These are phyloP conservation scores for Cyclostephanos invisitatus DNA, from an alignment of 108 stramenopile species.

Conservation along the genomic window DNA sequence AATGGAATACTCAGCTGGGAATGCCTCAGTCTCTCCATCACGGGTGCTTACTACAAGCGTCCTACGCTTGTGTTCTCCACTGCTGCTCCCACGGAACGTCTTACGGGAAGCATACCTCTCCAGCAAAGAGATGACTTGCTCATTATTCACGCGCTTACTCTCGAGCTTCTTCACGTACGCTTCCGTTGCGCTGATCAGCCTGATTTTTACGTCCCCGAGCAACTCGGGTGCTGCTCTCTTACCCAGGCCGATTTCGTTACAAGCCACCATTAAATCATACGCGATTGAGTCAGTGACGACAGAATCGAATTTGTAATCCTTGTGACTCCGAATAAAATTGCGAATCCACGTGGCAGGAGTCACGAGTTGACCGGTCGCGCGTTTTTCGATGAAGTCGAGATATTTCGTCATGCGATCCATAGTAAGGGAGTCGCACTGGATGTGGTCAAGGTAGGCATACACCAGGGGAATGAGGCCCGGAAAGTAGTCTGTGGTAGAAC, in stretches of 20 bases:
- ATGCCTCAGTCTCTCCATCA: not conserved
- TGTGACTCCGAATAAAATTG: conserved; percentile 88
- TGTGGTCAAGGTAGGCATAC: conserved; percentile 96
- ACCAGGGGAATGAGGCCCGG: conserved; percentile 97
- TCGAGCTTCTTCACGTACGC: conserved; percentile 85
- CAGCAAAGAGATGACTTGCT: conserved; percentile 62
- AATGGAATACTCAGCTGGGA: not conserved
- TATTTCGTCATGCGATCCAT: conserved; percentile 73
- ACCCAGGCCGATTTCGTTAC: conserved; percentile 87
- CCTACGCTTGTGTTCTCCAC: not conserved
- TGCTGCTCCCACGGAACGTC: conserved; percentile 29
- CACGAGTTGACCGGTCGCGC: conserved; percentile 90
- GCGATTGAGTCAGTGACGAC: conserved; percentile 92
- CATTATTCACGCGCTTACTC: conserved; percentile 67
- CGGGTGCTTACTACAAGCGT: not conserved
- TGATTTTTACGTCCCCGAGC: conserved; percentile 71
- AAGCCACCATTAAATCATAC: conserved; percentile 86
- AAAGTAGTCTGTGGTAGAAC: conserved; percentile 70
- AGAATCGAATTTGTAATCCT: conserved; percentile 93
- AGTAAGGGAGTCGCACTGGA: conserved; percentile 84
- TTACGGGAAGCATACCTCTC: conserved; percentile 44
- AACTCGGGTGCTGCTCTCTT: conserved; percentile 77
- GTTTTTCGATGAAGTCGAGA: conserved; percentile 83
- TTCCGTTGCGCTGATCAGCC: conserved; percentile 73
- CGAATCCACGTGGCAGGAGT: conserved; percentile 97